Evolutionary conservation across 257 asterid species (phyloP).

Genomic region (Penstemon eatonii): DNA sequence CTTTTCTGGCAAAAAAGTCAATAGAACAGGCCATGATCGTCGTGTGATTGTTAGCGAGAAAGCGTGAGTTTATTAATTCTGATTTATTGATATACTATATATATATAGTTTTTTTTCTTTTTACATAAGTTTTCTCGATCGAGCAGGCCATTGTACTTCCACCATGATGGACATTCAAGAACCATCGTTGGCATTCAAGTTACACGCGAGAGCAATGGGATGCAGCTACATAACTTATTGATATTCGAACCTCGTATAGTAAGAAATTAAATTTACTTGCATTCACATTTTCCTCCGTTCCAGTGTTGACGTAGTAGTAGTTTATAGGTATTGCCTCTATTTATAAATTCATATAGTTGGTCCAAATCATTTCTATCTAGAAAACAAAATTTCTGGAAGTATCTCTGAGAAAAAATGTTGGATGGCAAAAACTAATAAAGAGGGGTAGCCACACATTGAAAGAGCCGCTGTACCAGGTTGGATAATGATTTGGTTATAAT

Average conservation of each 20-base stretch:
- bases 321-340: not conserved
- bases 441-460: slow-evolving; percentile 76
- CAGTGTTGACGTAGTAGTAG: not conserved
- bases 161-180: too few relatives aligned
- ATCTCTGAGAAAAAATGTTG: slow-evolving; percentile 41
- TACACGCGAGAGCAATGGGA: too few relatives aligned
- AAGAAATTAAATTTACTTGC: not conserved
- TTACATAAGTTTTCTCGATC: not conserved
- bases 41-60: not conserved
- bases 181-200: too few relatives aligned
- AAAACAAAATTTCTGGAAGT: slow-evolving; percentile 50
- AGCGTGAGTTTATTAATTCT: slow-evolving; percentile 43
- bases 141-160: too few relatives aligned
- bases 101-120: too few relatives aligned
- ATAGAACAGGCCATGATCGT: too few relatives aligned
- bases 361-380: slow-evolving; percentile 38
- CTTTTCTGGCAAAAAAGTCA: too few relatives aligned
- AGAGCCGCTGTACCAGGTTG: slow-evolving; percentile 72
- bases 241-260: too few relatives aligned
- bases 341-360: not conserved
- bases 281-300: not conserved
- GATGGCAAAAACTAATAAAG: slow-evolving; percentile 78
- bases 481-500: not conserved
- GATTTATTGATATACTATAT: not conserved
- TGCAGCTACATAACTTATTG: too few relatives aligned